Evolutionary conservation across 441 rosid genomes (phyloP).

Genomic region (Euphorbia schlechtendalii): DNA sequence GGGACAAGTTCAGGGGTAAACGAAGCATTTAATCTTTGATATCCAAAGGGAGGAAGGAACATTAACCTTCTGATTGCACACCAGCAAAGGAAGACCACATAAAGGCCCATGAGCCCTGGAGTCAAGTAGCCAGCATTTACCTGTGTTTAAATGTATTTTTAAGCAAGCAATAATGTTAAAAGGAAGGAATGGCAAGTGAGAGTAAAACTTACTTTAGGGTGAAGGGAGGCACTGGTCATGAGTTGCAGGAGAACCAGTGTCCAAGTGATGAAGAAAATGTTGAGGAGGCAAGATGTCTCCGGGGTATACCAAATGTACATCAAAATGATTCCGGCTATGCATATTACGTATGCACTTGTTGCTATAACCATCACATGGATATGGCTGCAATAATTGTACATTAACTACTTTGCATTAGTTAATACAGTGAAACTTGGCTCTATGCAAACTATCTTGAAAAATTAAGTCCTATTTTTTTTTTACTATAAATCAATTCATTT

Average conservation of each 20-base stretch:
- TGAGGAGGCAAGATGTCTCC: conserved; percentile 75
- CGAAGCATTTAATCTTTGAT: too few relatives aligned
- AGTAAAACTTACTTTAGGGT: conserved; percentile 51
- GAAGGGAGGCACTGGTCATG: conserved; percentile 90
- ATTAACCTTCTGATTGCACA: conserved; percentile 87
- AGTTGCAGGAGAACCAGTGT: conserved; percentile 85
- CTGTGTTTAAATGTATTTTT: too few relatives aligned
- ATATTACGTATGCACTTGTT: conserved; percentile 13
- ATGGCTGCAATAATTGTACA: too few relatives aligned
- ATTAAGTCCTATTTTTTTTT: too few relatives aligned
- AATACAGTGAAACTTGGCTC: too few relatives aligned
- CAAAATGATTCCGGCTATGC: conserved; percentile 73
- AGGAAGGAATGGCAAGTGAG: background rate
- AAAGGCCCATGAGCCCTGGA: conserved; percentile 97
- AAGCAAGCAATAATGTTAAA: conserved; percentile 1
- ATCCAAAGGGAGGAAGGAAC: conserved; percentile 7
- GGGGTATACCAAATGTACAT: conserved; percentile 98
- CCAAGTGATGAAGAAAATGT: conserved; percentile 92
- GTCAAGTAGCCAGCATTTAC: conserved; percentile 70
- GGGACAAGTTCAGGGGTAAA: too few relatives aligned
- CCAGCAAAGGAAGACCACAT: conserved; percentile 90
- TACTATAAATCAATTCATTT: too few relatives aligned
- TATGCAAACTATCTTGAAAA: too few relatives aligned
- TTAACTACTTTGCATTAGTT: too few relatives aligned
- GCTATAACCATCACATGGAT: too few relatives aligned